Conservation (phyloP, 1,139 yeast genomes). For the Geotrichum phurueaensis region DNA sequence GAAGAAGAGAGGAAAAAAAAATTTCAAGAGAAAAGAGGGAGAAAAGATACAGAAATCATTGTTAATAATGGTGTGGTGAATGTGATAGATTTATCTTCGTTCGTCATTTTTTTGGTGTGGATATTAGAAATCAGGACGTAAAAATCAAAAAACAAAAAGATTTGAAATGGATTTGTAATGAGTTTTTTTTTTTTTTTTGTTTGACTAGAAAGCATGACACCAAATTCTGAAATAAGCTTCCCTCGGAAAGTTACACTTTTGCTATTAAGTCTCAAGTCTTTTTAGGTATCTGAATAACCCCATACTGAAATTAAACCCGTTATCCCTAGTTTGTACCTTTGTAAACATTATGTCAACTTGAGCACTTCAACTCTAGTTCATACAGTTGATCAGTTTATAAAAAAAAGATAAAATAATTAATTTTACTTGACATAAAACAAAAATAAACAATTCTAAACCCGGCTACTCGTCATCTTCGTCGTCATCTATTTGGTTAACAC, state of each 20-base stretch:
- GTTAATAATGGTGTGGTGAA: not conserved
- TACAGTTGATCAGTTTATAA: not conserved
- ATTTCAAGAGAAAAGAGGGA: too few relatives aligned
- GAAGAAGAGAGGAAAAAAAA: too few relatives aligned
- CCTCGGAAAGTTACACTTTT: not conserved
- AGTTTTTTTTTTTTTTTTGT: too few relatives aligned
- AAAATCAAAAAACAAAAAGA: not conserved
- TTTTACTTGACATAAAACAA: not conserved
- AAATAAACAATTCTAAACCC: not conserved
- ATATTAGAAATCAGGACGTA: not conserved
- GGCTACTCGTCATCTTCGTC: constrained; percentile 29
- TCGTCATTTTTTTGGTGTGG: not conserved
- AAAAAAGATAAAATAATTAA: not conserved
- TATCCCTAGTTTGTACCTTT: not conserved
- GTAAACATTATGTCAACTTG: too few relatives aligned
- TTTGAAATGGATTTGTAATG: not conserved
- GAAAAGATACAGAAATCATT: not conserved
- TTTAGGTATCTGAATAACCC: not conserved
- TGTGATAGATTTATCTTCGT: not conserved
- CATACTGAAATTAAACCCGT: not conserved
- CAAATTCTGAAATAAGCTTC: not conserved
- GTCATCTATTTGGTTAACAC: constrained; percentile 27
- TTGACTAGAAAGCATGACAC: not conserved
- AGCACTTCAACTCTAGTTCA: too few relatives aligned
- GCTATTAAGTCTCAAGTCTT: not conserved